phyloP scores from a whole-genome alignment of 225 moss, liverwort and hornwort genomes.

The Neckera pumila region DNA sequence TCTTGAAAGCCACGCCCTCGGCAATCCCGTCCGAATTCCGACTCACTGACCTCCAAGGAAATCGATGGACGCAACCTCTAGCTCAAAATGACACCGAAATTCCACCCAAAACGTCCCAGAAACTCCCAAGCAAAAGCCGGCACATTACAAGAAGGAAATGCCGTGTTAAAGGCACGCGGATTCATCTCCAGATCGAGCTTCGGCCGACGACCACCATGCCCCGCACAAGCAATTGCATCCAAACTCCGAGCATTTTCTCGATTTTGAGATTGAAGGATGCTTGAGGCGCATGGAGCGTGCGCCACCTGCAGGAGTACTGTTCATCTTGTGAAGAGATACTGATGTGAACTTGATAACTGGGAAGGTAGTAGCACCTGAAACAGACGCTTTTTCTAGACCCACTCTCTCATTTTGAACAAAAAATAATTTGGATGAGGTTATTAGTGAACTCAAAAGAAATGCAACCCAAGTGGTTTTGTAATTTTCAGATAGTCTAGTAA shows the following conservation, averaged over 20 bases:
- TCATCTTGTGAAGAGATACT: neutral
- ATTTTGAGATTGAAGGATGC: too few species aligned
- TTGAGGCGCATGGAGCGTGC: neutral
- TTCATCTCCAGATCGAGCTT: neutral
- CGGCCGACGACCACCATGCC: neutral
- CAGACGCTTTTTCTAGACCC: neutral
- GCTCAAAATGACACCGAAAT: neutral
- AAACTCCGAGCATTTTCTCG: neutral
- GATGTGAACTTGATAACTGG: neutral
- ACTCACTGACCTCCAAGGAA: neutral
- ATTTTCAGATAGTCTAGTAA: accelerated
- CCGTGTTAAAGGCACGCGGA: neutral
- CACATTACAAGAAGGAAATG: neutral
- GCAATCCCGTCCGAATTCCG: neutral
- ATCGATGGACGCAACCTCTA: neutral
- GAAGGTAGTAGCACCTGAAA: too few species aligned
- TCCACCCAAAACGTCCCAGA: neutral
- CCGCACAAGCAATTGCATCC: neutral
- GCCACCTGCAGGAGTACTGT: neutral
- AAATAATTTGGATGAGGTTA: neutral
- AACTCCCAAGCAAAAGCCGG: neutral
- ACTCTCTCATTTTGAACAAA: neutral
- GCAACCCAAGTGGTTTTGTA: neutral
- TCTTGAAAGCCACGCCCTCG: neutral
- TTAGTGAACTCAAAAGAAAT: neutral